Base-by-base conservation (phyloP, 495 filamentous ascomycete genomes). In the Penicillium bovifimosum region DNA sequence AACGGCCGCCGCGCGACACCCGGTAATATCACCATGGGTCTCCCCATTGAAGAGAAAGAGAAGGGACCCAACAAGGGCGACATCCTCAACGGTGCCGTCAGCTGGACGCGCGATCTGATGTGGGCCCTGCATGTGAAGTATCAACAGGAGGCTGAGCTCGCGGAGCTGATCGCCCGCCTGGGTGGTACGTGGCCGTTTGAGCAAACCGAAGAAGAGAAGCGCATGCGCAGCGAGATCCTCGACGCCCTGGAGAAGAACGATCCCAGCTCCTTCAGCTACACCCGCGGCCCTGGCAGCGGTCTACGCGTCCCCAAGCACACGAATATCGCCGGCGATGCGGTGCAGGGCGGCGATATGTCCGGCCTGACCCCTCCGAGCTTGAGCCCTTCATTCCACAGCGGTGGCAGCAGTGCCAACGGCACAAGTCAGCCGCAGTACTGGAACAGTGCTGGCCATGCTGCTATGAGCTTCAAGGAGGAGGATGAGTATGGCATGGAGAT, bases 51-150 rank as follows among this genome's bases (percentile, higher is more conserved):
- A 59, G 93, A 98, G 55, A 98, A 97, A 60, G 93, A 98, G 70
- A 96, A 97, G 58, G 95, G 95, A 1, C 93, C 93, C 0, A 97
- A 97, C 77, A 98, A 98, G 71, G 93, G 93, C 36, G 93, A 98
- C 63, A 97, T 98, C 47, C 83, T 98, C 48, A 97, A 97, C 64
- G 93, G 93, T 27, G 87, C 93, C 13, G 93, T 98, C 41, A 86
- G 88, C 68, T 98, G 93, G 93, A 96, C 86, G 53, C 84, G 92
- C 40, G 93, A 98, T 70, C 75, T 98, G 38, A 97, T 98, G 93
- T 97, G 93, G 93, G 80, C 91, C 65, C 73, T 96, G 34, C 81
- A 95, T 58, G 72, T 85, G 54, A 95, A 96, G 68, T 76, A 92
- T 43, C 84, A 92, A 60, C 90, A 96, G 63, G 86, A 96, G 64